Base-by-base conservation (phyloP, 1,284 basidiomycete species). In the Vanrija sp. region DNA sequence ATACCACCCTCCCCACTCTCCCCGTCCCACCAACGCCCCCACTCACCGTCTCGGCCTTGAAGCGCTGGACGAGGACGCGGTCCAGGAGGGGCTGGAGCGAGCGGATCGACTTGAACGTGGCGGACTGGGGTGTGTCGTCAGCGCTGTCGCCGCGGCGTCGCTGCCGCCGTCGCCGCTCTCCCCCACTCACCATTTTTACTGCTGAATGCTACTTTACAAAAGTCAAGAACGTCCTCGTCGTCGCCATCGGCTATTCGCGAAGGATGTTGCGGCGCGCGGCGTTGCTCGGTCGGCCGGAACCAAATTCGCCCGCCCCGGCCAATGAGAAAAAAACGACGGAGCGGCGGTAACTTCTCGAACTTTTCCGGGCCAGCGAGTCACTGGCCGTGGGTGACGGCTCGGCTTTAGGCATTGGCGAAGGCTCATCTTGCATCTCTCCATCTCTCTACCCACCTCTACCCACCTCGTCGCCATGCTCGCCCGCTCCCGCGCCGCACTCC, bases 61-160 rank as follows among this genome's bases (percentile, higher is more conserved):
- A 95, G 60, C 94, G 84, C 80, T 98, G 94, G 57, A 98, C 93
- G 59, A 98, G 83, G 61, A 98, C 89, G 65, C 95, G 89, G 85
- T 98, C 95, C 57, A 98, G 81, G 51, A 98, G 85, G 59, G 95
- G 95, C 63, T 92, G 79, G 64, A 98, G 78, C 51, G 93, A 82
- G 80, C 85, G 90, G 84, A 98, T 97, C 66, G 85, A 88, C 79
- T 91, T 94, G 86, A 96, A 90, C 25, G 92, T 93, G 57, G 79
- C 76, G 47, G 75, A 66, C 74, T 74, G 58, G 10, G 14, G 10
- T 6, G 47, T 49, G 36, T 10, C 35, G 46, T 24, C 22, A 31
- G 23, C 25, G 15, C 7, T 18, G 14, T 27, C 22, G 8, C 19
- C 4, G 27, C 35, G n/a, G 9, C 3, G 19, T 38, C 37, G 10